Percentiles rank a stretch among this genome's conserved stretches.
Conservation (phyloP, 257 asterid species). For the Sherardia arvensis region DNA sequence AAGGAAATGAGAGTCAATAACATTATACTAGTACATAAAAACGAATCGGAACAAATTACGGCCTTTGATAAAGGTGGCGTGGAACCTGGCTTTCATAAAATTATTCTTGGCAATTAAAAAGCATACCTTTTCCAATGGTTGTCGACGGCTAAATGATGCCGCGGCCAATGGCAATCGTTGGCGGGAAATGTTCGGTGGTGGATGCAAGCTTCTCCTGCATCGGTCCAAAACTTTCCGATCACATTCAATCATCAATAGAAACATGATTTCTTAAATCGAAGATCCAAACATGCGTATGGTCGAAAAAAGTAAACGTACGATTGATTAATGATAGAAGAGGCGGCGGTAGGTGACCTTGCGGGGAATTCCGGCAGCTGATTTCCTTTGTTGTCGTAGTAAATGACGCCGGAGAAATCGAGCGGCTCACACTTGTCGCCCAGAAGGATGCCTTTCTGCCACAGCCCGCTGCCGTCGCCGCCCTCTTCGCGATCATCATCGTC, state of each 20-base stretch:
- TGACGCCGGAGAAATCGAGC: background rate
- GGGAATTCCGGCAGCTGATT: background rate
- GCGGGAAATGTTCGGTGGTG: background rate
- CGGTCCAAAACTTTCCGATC: too few species aligned
- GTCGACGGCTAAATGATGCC: background rate
- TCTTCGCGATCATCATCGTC: background rate
- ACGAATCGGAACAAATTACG: too few species aligned
- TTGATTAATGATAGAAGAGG: background rate
- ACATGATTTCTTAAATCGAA: too few species aligned
- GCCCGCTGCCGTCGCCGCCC: background rate
- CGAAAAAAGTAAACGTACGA: background rate
- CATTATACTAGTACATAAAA: too few species aligned
- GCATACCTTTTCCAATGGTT: background rate
- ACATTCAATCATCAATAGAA: too few species aligned
- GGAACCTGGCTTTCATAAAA: background rate
- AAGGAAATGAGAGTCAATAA: too few species aligned
- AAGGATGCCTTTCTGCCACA: background rate
- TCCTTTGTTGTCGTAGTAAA: background rate
- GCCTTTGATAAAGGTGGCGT: too few species aligned
- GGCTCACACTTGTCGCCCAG: background rate
- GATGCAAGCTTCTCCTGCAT: background rate
- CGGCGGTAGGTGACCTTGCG: background rate
- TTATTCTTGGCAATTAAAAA: background rate
- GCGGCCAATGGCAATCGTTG: background rate
- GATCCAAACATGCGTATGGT: too few species aligned